Conservation (phyloP, 2,329 filamentous ascomycete species). For the Sphaerulina musiva region DNA sequence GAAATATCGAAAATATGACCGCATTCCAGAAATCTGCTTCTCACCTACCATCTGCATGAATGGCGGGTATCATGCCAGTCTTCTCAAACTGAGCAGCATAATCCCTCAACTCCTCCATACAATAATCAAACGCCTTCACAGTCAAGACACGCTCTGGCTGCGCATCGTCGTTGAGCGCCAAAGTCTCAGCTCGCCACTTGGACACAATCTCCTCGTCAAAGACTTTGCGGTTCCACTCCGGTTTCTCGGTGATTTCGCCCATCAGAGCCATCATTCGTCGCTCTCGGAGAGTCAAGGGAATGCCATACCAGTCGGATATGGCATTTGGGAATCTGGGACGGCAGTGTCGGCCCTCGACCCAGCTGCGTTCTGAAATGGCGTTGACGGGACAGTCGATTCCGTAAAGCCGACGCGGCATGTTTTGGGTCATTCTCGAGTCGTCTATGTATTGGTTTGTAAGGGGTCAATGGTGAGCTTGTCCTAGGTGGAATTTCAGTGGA, state of each 20-base stretch:
- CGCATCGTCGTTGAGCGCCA: slow-evolving; percentile 1
- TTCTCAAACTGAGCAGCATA: slow-evolving; percentile 45
- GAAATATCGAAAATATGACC: no score
- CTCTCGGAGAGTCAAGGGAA: slow-evolving; percentile 22
- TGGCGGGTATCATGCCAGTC: slow-evolving; percentile 39
- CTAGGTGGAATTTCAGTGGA: no score
- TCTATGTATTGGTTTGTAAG: not conserved
- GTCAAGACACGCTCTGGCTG: slow-evolving; percentile 13
- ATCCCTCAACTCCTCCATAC: slow-evolving; percentile 35
- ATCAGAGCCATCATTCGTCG: slow-evolving; percentile 29
- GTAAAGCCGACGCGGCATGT: slow-evolving; percentile 3
- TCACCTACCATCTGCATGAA: slow-evolving; percentile 38
- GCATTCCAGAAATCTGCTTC: no score
- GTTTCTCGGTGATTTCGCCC: slow-evolving; percentile 30
- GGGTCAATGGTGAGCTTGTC: no score
- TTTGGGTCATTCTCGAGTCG: not conserved
- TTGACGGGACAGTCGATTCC: slow-evolving; percentile 12
- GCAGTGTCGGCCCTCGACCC: not conserved
- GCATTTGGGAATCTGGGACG: slow-evolving; percentile 21
- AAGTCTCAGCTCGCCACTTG: slow-evolving; percentile 26
- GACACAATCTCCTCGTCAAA: slow-evolving; percentile 26
- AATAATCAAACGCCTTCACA: slow-evolving; percentile 27
- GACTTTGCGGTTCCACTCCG: slow-evolving; percentile 28
- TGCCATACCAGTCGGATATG: slow-evolving; percentile 18
- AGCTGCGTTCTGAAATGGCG: slow-evolving; percentile 7